These are phyloP conservation scores for Gnomoniopsis smithogilvyi DNA, from an alignment of 2,329 filamentous ascomycete species.

Conservation along the genomic window DNA sequence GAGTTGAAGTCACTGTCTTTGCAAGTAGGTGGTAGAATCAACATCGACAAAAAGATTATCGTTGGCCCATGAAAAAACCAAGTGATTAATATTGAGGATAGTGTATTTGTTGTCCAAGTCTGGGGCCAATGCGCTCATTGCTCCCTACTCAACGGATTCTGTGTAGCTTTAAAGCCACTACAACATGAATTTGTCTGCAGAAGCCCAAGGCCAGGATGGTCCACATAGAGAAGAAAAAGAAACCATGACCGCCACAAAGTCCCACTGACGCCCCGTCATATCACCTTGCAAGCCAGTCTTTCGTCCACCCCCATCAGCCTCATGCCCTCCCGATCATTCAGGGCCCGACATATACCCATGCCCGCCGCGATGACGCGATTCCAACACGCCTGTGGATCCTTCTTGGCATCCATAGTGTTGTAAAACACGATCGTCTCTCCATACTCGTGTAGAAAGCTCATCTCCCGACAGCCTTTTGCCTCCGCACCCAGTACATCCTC, in stretches of 20 bases:
- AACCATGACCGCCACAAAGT: not conserved
- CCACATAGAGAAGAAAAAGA: not conserved
- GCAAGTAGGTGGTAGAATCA: too few species aligned
- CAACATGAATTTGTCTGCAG: not conserved
- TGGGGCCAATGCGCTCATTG: not conserved
- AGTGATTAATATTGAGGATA: too few species aligned
- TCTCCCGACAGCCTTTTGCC: conserved; percentile 25
- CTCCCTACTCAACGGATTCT: not conserved
- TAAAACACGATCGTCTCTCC: conserved; percentile 26
- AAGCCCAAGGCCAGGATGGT: too few species aligned
- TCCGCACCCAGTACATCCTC: conserved; percentile 27
- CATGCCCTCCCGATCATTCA: conserved; percentile 9
- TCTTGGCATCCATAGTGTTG: conserved; percentile 21
- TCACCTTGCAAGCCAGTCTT: not conserved
- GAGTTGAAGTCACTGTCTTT: too few species aligned
- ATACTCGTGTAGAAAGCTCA: conserved; percentile 28
- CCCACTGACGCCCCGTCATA: not conserved
- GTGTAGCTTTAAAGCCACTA: too few species aligned
- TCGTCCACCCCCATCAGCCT: not conserved
- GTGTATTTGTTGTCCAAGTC: not conserved
- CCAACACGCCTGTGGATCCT: conserved; percentile 7
- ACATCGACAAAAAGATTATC: too few species aligned
- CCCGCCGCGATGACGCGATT: conserved; percentile 10
- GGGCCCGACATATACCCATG: conserved; percentile 6
- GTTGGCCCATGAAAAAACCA: not conserved